Conservation (phyloP, 139 green algal genomes). For the Chlorella sp. region DNA sequence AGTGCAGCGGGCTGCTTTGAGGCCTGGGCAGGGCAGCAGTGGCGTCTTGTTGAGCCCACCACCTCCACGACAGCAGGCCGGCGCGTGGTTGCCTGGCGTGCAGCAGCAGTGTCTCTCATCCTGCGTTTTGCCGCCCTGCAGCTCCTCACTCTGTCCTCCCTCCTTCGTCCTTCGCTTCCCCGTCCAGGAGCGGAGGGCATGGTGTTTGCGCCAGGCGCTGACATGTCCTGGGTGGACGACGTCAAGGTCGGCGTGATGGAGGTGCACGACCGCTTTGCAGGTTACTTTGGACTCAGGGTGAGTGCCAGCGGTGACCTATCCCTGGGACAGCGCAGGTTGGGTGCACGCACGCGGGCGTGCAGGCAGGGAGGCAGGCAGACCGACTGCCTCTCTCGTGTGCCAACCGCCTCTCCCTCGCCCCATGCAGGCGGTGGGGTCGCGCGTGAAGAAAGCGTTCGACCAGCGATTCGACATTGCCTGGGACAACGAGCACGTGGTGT, state of each 20-base stretch:
- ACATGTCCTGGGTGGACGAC: conserved; percentile 21
- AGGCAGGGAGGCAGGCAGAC: no score
- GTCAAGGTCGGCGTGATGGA: conserved; percentile 5
- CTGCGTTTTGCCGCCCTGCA: no score
- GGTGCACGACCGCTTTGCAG: conserved; percentile 26
- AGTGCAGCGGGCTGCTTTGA: no score
- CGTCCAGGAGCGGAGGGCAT: conserved; percentile 17
- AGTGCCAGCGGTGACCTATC: no score
- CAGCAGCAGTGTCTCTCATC: neutral
- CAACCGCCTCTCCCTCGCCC: no score
- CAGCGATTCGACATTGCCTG: neutral
- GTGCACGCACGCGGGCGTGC: no score
- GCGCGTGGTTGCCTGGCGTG: neutral
- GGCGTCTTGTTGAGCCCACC: no score
- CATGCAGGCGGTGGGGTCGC: conserved; percentile 5
- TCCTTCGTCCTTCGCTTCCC: neutral
- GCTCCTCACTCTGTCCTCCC: neutral
- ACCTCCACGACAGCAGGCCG: neutral
- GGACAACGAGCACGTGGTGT: conserved; percentile 23
- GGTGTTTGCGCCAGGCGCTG: conserved; percentile 6
- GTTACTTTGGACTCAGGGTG: conserved; percentile 3
- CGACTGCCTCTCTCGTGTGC: no score
- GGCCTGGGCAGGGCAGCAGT: no score
- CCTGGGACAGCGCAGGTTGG: no score
- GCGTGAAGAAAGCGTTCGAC: conserved; percentile 15